Conservation (phyloP, 495 filamentous ascomycete genomes). For the Neurospora tetraspora region DNA sequence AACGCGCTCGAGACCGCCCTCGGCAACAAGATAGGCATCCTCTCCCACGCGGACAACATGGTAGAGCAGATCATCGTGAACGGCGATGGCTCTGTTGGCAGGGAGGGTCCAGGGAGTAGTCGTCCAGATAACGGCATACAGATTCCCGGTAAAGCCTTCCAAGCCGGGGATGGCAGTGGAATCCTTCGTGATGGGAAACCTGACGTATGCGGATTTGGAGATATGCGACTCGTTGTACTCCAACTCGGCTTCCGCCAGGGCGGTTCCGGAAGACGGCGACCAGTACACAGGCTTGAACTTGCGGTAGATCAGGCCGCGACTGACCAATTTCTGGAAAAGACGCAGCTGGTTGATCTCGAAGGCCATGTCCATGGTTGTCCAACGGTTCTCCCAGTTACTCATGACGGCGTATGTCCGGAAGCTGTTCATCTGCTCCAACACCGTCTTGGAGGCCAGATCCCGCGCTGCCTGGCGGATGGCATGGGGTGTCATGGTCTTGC, state of each 20-base stretch:
- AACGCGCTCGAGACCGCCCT: conserved; percentile 48
- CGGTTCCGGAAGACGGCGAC: conserved; percentile 84
- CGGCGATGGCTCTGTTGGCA: conserved; percentile 80
- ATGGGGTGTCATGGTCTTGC: conserved; percentile 23
- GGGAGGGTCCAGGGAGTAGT: conserved; percentile 97
- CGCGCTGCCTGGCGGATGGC: conserved; percentile 62
- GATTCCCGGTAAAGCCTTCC: conserved; percentile 18
- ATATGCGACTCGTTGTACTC: conserved; percentile 84
- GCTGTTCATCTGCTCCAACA: conserved; percentile 69
- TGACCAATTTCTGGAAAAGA: conserved; percentile 78
- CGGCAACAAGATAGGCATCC: conserved; percentile 47
- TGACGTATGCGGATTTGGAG: conserved; percentile 72
- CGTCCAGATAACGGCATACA: conserved; percentile 87
- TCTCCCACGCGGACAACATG: conserved; percentile 49
- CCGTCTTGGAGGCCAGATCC: conserved; percentile 60
- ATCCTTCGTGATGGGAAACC: conserved; percentile 58
- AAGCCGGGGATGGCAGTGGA: conserved; percentile 29
- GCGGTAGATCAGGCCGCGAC: conserved; percentile 76
- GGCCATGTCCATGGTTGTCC: conserved; percentile 80
- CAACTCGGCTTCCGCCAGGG: conserved; percentile 89
- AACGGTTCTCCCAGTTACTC: conserved; percentile 87
- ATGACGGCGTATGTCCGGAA: conserved; percentile 84
- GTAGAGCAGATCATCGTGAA: conserved; percentile 66
- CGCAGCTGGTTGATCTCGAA: conserved; percentile 83
- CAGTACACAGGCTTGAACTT: conserved; percentile 92